Base-by-base conservation (phyloP, 257 asterid species). In the Solanum rostratum region DNA sequence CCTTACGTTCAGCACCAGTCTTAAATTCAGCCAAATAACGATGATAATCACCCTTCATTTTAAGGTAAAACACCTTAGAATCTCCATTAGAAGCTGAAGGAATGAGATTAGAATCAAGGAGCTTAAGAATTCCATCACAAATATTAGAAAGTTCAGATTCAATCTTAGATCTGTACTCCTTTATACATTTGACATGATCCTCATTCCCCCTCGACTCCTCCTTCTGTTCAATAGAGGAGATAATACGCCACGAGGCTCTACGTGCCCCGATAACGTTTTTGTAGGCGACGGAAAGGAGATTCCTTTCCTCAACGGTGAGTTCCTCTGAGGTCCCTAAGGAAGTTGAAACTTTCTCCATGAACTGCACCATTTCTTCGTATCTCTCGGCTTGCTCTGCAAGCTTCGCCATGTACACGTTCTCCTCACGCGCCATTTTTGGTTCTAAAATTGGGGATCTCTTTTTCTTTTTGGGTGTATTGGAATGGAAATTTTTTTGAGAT, bases 371-470 rank as follows among this genome's bases (percentile, higher is more conserved):
- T 81, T 87, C 89, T 52, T 87, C 89, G 11, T 87, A 87, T 30
- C 89, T 62, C 46, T 87, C 89, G 12, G 89, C 89, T 70, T 87
- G 89, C 41, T 87, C 87, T 8, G 89, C 89, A 45, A 87, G 79
- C 85, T 87, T 87, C 3, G 89, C 87, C 87, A 84, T 84, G 89
- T 84, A 84, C 50, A 84, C 85, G 62, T 84, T 84, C 84, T 84
- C 89, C 33, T 87, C 87, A 37, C 89, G 89, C 55, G 87, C 84
- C 69, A 73, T 76, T 54, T 92, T 93, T 95, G 94, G 90, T 78
- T 76, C 45, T 33, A 46, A 0, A 20, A 22, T 15, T 27, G 16
- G 15, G 82, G 82, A 78, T 78, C 82, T 78, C 63, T 78, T 78
- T 29, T 24, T 3, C 7, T 27, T 78, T 50, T 50, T 29, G 24